Evolutionary conservation across 2,329 filamentous ascomycete genomes (phyloP).

Genomic region (Alternaria consortialis): DNA sequence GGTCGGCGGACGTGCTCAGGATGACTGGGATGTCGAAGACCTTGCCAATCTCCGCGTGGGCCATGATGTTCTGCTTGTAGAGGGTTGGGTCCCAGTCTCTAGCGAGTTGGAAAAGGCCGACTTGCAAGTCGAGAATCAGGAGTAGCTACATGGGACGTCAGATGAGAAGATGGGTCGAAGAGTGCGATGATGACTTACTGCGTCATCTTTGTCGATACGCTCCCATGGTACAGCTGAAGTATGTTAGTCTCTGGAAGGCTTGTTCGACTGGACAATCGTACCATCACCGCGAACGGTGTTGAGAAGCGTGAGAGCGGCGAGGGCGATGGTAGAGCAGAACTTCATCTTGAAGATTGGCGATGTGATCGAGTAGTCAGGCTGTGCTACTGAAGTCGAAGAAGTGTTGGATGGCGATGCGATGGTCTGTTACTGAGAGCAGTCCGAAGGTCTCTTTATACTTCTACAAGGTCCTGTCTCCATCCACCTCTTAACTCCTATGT

Average conservation of each 20-base stretch:
- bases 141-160: slow-evolving; percentile 54
- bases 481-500: background rate
- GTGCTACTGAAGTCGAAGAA: slow-evolving; percentile 1
- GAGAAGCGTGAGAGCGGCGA: slow-evolving; percentile 40
- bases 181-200: slow-evolving; percentile 32
- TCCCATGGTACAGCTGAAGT: slow-evolving; percentile 50
- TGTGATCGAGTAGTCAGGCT: background rate
- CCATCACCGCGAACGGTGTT: slow-evolving; percentile 44
- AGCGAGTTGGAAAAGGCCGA: slow-evolving; percentile 66
- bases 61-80: slow-evolving; percentile 73
- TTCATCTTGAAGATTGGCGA: slow-evolving; percentile 39
- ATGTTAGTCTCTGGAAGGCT: slow-evolving; percentile 24
- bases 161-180: background rate
- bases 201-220: slow-evolving; percentile 54
- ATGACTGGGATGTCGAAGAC: slow-evolving; percentile 74
- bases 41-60: slow-evolving; percentile 71
- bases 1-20: slow-evolving; percentile 74
- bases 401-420: slow-evolving; percentile 23
- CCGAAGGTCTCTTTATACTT: slow-evolving; percentile 37
- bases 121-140: slow-evolving; percentile 68
- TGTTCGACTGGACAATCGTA: slow-evolving; percentile 18
- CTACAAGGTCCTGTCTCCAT: background rate
- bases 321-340: slow-evolving; percentile 38
- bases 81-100: slow-evolving; percentile 73
- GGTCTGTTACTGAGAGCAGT: slow-evolving; percentile 18